Evolutionary conservation across 2,329 filamentous ascomycete species (phyloP).

Genomic region (Chaetomium olivaceum): DNA sequence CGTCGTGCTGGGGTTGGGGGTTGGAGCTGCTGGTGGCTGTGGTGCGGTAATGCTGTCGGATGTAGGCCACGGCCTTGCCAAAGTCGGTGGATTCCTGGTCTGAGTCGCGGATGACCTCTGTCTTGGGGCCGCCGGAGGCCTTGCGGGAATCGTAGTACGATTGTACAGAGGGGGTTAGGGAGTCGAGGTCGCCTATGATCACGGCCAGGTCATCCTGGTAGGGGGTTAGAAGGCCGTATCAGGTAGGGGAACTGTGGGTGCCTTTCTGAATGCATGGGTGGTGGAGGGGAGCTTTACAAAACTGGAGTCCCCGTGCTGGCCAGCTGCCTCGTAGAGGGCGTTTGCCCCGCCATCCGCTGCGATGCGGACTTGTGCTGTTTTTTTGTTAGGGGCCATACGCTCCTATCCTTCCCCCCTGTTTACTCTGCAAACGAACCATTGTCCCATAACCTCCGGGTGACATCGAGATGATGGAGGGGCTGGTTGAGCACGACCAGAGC

Average conservation of each 20-base stretch:
- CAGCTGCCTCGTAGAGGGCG: constrained; percentile 55
- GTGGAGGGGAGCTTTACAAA: constrained; percentile 39
- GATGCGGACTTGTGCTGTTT: constrained; percentile 63
- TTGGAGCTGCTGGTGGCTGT: neutral
- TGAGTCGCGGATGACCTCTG: constrained; percentile 66
- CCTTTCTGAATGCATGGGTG: neutral
- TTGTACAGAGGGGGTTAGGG: constrained; percentile 62
- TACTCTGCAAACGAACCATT: constrained; percentile 42
- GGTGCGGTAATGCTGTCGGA: constrained; percentile 42
- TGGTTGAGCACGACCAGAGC: constrained; percentile 56
- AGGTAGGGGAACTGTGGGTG: neutral
- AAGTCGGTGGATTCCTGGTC: constrained; percentile 93
- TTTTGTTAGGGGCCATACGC: neutral
- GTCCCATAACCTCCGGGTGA: constrained; percentile 53
- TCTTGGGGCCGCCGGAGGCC: constrained; percentile 20
- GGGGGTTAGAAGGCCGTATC: neutral
- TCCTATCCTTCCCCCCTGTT: neutral
- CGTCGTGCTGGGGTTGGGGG: too few relatives aligned
- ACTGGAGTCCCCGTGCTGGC: constrained; percentile 24
- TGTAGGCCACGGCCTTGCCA: constrained; percentile 71
- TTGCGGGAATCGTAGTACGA: constrained; percentile 63
- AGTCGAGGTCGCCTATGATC: constrained; percentile 92
- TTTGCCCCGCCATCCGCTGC: constrained; percentile 95
- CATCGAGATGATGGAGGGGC: constrained; percentile 47
- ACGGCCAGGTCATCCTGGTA: constrained; percentile 60